These are phyloP conservation scores for Acacia confusa DNA, from an alignment of 306 rosid genomes.

Conservation along the genomic window DNA sequence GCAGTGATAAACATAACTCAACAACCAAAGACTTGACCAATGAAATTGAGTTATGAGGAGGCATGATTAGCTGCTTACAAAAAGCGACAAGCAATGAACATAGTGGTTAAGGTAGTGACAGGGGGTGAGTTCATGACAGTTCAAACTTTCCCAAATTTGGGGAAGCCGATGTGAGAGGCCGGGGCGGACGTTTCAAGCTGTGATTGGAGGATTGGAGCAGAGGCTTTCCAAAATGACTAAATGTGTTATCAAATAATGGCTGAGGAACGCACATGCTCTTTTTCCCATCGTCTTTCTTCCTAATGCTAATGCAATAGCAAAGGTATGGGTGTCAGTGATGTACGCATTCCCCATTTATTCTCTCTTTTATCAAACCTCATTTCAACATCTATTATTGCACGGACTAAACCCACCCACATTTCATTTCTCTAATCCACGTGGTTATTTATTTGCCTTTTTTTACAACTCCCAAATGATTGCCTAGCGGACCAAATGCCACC, in stretches of 20 bases:
- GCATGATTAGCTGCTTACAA: background rate
- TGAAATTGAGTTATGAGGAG: slow-evolving; percentile 16
- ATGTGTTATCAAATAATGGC: slow-evolving; percentile 28
- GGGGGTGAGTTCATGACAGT: background rate
- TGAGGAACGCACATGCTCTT: slow-evolving; percentile 18
- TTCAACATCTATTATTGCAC: slow-evolving; percentile 40
- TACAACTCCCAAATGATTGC: background rate
- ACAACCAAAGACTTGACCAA: slow-evolving; percentile 48
- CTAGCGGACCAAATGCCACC: background rate
- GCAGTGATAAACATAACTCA: background rate
- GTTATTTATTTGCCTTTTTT: background rate
- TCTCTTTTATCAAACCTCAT: background rate
- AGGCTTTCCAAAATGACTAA: slow-evolving; percentile 14
- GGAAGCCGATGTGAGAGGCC: slow-evolving; percentile 33
- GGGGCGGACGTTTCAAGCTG: slow-evolving; percentile 30
- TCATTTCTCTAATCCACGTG: background rate
- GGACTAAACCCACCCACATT: slow-evolving; percentile 25
- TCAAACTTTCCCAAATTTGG: slow-evolving; percentile 45
- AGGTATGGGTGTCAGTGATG: slow-evolving; percentile 26
- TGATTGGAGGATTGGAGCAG: slow-evolving; percentile 36
- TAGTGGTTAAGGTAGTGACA: background rate
- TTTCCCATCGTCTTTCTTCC: background rate
- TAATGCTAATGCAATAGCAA: background rate
- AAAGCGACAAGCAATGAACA: background rate
- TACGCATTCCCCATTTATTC: slow-evolving; percentile 33